Evolutionary conservation across 352 stramenopile genomes (phyloP), one percentile per base, ranked within the genome.

Genomic region (Phytophthora sp.): DNA sequence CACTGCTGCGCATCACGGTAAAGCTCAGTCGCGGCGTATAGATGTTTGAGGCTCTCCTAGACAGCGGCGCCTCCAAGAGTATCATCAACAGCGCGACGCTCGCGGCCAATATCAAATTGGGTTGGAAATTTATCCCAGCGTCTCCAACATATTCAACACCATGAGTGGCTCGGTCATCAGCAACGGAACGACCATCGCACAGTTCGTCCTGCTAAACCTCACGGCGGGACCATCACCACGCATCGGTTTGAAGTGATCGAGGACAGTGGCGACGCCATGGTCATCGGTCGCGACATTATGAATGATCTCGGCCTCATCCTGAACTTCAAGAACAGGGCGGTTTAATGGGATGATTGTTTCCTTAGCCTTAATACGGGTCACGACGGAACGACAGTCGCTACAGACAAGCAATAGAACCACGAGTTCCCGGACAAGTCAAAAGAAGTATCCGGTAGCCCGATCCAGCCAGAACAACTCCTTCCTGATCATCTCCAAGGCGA

Each of bases 211-310:
- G 1, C 44, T 33, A 7, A 29, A 50, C 5, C 33, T 63, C 2
- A 56, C 56, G 16, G 1, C 21, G 1, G 33, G 18, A 3, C 47
- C 57, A 39, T n/a, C n/a, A n/a, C n/a, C n/a, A n/a, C n/a, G n/a
- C n/a, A 31, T 46, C 18, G 59, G 58, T 20, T 66, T 13, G 57
- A 66, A 31, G 47, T 66, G n/a, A 21, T 54, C 3, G 26, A 55
- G 15, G 20, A 42, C 29, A 36, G 57, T 23, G 38, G 8, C 1
- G 57, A 66, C 24, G 27, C 26, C 15, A 66, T 58, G 47, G 21
- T 59, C n/a, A 52, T 66, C 13, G 47, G 47, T 4, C 58, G 58
- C 1, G 58, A 59, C 35, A 23, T 65, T 7, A 35, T 65, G 45
- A 65, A 51, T 11, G 46, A 16, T 4, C 27, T 65, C 4, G 46